A percentile compares a stretch with the other conserved stretches of the same genome.
phyloP scores from a whole-genome alignment of 2,329 filamentous ascomycete genomes.

The Iodosphaeria phyllophila region DNA sequence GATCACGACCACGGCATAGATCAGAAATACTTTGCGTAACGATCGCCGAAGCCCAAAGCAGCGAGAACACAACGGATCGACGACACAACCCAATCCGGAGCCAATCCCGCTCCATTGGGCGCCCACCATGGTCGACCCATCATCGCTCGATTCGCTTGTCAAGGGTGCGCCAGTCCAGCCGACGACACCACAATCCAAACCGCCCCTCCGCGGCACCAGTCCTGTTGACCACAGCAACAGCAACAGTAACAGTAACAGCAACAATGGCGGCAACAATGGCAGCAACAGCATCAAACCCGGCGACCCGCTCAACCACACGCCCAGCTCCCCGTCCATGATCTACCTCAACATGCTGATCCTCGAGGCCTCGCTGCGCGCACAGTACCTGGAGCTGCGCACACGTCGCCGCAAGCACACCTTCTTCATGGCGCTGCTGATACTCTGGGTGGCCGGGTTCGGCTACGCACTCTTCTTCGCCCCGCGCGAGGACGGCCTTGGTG shows the following conservation, averaged over 20 bases:
- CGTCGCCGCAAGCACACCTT: constrained; percentile 84
- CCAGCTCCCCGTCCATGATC: constrained; percentile 87
- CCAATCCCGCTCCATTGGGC: no score
- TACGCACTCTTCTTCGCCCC: constrained; percentile 90
- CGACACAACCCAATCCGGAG: no score
- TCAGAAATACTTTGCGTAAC: no score
- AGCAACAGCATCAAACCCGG: constrained; percentile 19
- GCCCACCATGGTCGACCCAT: constrained; percentile 39
- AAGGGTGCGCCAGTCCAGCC: constrained; percentile 65
- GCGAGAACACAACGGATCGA: no score
- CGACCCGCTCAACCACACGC: constrained; percentile 64
- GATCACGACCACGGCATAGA: no score
- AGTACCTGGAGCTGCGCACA: constrained; percentile 79
- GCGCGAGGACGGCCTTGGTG: constrained; percentile 79
- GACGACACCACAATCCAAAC: constrained; percentile 28
- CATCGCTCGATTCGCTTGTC: constrained; percentile 73
- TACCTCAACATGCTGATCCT: constrained; percentile 96
- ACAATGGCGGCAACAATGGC: constrained; percentile 24
- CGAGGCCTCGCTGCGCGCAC: constrained; percentile 79
- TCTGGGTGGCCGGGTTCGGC: constrained; percentile 72
- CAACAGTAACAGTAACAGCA: constrained; percentile 26
- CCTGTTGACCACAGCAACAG: constrained; percentile 18
- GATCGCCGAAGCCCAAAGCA: no score
- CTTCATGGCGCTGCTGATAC: constrained; percentile 59
- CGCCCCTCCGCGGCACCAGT: constrained; percentile 21